Percentiles rank a stretch among this genome's conserved stretches.
Evolutionary conservation across 1,284 basidiomycete species (phyloP).

Genomic region (Bondarzewia mesenterica): DNA sequence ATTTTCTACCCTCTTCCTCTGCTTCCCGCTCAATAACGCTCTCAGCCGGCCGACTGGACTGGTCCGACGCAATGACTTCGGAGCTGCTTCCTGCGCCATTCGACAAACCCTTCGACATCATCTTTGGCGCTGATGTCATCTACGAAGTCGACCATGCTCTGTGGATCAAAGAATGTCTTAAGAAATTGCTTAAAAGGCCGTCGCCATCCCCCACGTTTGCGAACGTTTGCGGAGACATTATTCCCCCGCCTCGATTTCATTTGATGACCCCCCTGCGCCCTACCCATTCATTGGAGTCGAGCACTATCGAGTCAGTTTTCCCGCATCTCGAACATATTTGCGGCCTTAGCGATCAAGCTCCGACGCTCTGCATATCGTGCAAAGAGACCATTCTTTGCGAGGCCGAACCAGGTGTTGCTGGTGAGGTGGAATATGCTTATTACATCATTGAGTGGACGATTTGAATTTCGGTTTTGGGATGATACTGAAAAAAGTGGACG

Average conservation of each 20-base stretch:
- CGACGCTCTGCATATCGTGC: slow-evolving; percentile 32
- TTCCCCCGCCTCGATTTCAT: slow-evolving; percentile 43
- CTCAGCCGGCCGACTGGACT: slow-evolving; percentile 46
- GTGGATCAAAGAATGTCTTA: slow-evolving; percentile 59
- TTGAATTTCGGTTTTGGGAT: too few species aligned
- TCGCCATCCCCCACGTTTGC: not conserved
- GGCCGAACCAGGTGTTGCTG: slow-evolving; percentile 28
- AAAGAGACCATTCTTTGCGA: slow-evolving; percentile 52
- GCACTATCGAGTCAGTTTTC: slow-evolving; percentile 52
- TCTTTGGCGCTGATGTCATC: slow-evolving; percentile 71
- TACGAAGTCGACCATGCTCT: slow-evolving; percentile 63
- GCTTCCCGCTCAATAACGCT: slow-evolving; percentile 17
- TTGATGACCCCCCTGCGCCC: slow-evolving; percentile 67
- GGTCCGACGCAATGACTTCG: slow-evolving; percentile 43
- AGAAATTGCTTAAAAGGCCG: slow-evolving; percentile 34
- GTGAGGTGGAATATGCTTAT: slow-evolving; percentile 54
- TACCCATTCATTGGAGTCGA: slow-evolving; percentile 55
- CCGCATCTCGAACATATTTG: slow-evolving; percentile 13
- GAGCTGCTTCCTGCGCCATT: slow-evolving; percentile 33
- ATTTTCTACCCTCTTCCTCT: slow-evolving; percentile 32
- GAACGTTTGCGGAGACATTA: not conserved
- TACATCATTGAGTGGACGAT: slow-evolving; percentile 63
- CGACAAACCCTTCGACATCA: slow-evolving; percentile 57
- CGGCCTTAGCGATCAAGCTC: slow-evolving; percentile 1
- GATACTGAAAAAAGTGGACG: too few species aligned